Evolutionary conservation across 2,329 filamentous ascomycete species (phyloP).

Genomic region (Talaromyces funiculosus): DNA sequence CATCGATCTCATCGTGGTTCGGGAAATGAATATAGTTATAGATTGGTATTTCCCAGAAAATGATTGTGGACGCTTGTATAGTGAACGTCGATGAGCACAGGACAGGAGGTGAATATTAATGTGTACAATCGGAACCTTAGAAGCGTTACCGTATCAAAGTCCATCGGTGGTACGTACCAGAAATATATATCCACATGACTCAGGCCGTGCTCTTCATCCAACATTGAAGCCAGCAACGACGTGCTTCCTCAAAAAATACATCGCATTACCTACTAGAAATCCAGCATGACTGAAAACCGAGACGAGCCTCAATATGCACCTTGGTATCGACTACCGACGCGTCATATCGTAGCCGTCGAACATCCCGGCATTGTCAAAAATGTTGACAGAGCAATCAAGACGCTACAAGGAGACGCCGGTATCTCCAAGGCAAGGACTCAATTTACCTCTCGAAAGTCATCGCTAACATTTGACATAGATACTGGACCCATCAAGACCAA

Average conservation of each 20-base stretch:
- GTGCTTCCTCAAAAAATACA: background rate
- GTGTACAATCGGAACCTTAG: no score
- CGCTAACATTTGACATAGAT: conserved; percentile 31
- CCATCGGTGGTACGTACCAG: no score
- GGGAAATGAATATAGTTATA: background rate
- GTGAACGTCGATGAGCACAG: no score
- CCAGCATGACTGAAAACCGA: background rate
- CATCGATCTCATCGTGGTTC: background rate
- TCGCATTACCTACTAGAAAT: no score
- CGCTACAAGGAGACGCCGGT: conserved; percentile 53
- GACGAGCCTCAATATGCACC: conserved; percentile 29
- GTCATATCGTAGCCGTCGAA: conserved; percentile 56
- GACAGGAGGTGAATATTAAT: background rate
- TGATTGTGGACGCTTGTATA: no score
- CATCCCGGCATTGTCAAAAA: conserved; percentile 63
- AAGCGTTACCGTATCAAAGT: no score
- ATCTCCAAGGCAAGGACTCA: conserved; percentile 52
- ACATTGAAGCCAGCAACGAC: background rate
- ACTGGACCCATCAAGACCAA: conserved; percentile 40
- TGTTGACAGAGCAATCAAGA: conserved; percentile 57
- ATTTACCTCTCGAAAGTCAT: background rate
- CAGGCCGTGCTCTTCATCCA: background rate
- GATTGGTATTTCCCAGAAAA: no score
- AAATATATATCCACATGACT: background rate
- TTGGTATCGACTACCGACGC: conserved; percentile 47